Percentiles rank a stretch among this genome's conserved stretches.
Conservation (phyloP, 2,329 filamentous ascomycete genomes). For the Shiraia sp. region DNA sequence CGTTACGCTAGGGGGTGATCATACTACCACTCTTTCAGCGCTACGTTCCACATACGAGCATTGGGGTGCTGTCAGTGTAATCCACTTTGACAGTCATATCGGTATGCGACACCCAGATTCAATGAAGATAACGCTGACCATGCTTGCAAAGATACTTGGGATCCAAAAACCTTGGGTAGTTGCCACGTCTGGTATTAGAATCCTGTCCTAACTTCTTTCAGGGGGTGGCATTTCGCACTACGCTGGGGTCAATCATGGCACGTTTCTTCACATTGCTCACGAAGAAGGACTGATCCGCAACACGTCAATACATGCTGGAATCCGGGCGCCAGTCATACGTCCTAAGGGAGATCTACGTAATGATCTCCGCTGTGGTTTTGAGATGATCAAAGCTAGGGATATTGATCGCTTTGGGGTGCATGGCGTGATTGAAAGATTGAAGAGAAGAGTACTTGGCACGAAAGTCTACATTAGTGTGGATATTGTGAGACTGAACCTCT, state of each 20-base stretch:
- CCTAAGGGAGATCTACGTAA: constrained; percentile 58
- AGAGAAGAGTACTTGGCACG: constrained; percentile 54
- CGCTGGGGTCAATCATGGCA: constrained; percentile 64
- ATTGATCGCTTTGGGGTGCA: constrained; percentile 55
- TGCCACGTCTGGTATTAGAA: no score
- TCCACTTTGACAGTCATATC: constrained; percentile 62
- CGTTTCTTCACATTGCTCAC: constrained; percentile 65
- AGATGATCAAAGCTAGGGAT: constrained; percentile 59
- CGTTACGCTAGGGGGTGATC: constrained; percentile 59
- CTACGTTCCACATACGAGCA: constrained; percentile 53
- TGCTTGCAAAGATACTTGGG: constrained; percentile 55
- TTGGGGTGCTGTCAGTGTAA: constrained; percentile 60
- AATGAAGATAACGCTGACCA: not conserved
- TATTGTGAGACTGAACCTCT: constrained; percentile 35
- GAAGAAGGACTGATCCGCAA: constrained; percentile 64
- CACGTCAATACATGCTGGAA: constrained; percentile 64
- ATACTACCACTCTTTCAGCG: constrained; percentile 59
- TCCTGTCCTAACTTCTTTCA: constrained; percentile 16
- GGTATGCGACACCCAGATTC: constrained; percentile 28
- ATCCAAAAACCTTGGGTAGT: constrained; percentile 55
- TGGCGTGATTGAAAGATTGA: constrained; percentile 55
- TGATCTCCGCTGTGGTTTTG: constrained; percentile 63
- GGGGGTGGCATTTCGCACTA: constrained; percentile 64
- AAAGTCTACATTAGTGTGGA: constrained; percentile 62
- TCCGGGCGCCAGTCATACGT: constrained; percentile 58